phyloP scores from a whole-genome alignment of 2,329 filamentous ascomycete genomes.

The Penicillium sumatraense region DNA sequence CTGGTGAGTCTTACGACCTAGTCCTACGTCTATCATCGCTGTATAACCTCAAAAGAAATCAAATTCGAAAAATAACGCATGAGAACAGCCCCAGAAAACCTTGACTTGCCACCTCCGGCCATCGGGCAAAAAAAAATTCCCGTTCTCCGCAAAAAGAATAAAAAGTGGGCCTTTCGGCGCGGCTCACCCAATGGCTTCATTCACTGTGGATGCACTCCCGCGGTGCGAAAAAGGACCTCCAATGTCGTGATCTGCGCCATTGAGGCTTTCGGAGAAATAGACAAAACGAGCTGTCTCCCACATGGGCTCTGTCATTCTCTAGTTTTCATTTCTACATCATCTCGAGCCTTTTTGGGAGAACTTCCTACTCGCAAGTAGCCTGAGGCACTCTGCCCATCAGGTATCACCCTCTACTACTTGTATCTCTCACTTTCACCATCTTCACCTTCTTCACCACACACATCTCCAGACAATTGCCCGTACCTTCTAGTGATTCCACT shows the following conservation, averaged over 20 bases:
- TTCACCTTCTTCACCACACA: too few species aligned
- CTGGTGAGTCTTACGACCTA: background rate
- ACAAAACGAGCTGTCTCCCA: slow-evolving; percentile 12
- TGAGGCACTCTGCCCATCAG: too few species aligned
- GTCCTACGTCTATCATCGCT: background rate
- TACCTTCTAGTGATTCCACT: background rate
- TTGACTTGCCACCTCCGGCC: background rate
- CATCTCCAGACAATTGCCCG: too few species aligned
- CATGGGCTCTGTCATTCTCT: background rate
- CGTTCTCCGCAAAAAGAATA: slow-evolving; percentile 11
- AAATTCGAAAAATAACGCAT: slow-evolving; percentile 3
- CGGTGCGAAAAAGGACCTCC: background rate
- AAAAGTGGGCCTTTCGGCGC: slow-evolving; percentile 13
- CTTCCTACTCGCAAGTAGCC: too few species aligned
- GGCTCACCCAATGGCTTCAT: slow-evolving; percentile 18
- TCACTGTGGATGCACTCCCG: slow-evolving; percentile 16
- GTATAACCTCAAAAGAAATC: too few species aligned
- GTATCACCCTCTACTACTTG: too few species aligned
- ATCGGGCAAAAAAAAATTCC: slow-evolving; percentile 14
- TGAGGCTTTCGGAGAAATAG: slow-evolving; percentile 12
- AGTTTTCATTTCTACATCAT: background rate
- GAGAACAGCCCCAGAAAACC: background rate
- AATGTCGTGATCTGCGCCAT: slow-evolving; percentile 23
- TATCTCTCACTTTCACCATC: too few species aligned
- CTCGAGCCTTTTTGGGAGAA: too few species aligned